These are phyloP conservation scores for Logfia minima DNA, from an alignment of 129 eudicot species.

Conservation along the genomic window DNA sequence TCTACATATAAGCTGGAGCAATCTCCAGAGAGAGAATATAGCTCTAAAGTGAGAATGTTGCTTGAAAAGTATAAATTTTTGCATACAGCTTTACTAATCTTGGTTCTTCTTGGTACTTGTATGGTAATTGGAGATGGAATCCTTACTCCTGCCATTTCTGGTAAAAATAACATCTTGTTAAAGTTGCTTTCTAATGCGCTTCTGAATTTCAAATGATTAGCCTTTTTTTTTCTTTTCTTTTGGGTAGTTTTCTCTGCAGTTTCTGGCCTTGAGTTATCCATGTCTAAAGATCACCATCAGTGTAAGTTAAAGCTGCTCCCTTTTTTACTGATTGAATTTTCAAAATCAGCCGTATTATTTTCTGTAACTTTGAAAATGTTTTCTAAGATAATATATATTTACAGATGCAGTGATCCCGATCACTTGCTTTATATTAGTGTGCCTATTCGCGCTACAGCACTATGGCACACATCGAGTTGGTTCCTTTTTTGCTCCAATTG, in stretches of 20 bases:
- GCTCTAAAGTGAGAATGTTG: slow-evolving; percentile 52
- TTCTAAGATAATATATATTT: slow-evolving; percentile 17
- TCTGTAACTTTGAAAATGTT: neutral
- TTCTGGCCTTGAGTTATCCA: slow-evolving; percentile 82
- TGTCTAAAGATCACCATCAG: slow-evolving; percentile 78
- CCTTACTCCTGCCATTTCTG: slow-evolving; percentile 82
- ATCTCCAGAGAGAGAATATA: slow-evolving; percentile 53
- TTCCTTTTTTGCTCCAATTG: slow-evolving; percentile 83
- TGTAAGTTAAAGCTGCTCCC: slow-evolving; percentile 41
- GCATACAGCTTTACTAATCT: slow-evolving; percentile 71
- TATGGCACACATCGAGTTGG: slow-evolving; percentile 95
- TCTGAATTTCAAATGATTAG: slow-evolving; percentile 3
- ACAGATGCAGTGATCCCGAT: slow-evolving; percentile 94
- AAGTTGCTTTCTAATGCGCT: neutral
- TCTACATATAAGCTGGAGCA: slow-evolving; percentile 77
- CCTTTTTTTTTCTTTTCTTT: neutral
- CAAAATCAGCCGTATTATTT: neutral
- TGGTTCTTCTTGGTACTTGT: slow-evolving; percentile 88
- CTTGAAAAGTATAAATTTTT: slow-evolving; percentile 71
- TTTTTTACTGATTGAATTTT: neutral
- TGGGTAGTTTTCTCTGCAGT: slow-evolving; percentile 82
- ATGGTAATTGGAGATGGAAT: slow-evolving; percentile 91
- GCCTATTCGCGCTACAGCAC: slow-evolving; percentile 92
- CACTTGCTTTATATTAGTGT: slow-evolving; percentile 84
- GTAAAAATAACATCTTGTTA: slow-evolving; percentile 29